Evolutionary conservation across 192 early-diverging fungal species (phyloP).

Genomic region (Mortierella alpina): DNA sequence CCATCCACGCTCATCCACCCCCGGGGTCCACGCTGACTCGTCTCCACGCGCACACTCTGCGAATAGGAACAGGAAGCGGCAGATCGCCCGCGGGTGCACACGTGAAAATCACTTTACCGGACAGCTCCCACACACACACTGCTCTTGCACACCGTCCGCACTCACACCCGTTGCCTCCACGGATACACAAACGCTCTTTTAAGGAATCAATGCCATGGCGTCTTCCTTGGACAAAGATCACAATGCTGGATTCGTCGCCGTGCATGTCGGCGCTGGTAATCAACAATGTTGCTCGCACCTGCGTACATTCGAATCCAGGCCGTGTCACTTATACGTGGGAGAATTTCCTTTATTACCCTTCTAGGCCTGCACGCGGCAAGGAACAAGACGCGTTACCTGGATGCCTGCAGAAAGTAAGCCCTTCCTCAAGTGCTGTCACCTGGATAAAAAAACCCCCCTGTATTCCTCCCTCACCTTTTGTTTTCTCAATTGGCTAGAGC

Average conservation of each 20-base stretch:
- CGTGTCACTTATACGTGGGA: background rate
- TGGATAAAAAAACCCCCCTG: background rate
- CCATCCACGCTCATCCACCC: background rate
- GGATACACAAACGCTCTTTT: background rate
- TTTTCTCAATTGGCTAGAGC: constrained; percentile 25
- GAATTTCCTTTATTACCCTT: background rate
- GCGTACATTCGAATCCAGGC: background rate
- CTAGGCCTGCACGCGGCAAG: constrained; percentile 41
- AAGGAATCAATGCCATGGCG: background rate
- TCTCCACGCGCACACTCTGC: constrained; percentile 6
- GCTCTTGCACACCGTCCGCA: too few relatives aligned
- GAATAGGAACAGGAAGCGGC: constrained; percentile 21
- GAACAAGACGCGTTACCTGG: constrained; percentile 44
- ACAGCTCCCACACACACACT: too few relatives aligned
- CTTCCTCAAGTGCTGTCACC: background rate
- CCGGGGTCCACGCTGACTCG: constrained; percentile 2
- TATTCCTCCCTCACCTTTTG: background rate
- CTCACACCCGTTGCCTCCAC: background rate
- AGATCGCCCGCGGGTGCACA: background rate
- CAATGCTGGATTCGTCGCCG: constrained; percentile 58
- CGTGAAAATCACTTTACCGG: constrained; percentile 1
- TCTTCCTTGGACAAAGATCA: background rate
- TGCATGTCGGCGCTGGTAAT: constrained; percentile 65
- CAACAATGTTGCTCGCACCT: background rate
- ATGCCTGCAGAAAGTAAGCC: constrained; percentile 46